Base-by-base conservation (phyloP, 345 rosid genomes). In the Physaria fendleri region DNA sequence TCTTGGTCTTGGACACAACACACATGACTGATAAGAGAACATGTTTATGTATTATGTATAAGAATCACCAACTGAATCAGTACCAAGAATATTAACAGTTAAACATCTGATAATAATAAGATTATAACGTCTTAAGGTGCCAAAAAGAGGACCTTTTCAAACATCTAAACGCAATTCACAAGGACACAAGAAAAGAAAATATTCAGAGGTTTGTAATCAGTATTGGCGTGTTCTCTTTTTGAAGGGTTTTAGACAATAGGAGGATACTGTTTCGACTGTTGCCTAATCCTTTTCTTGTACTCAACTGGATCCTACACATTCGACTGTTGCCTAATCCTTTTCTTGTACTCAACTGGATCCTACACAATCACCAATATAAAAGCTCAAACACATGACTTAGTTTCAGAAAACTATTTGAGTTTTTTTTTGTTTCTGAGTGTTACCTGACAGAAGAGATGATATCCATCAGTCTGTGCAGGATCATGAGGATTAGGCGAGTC, bases 391-490 rank as follows among this genome's bases (percentile, higher is more conserved):
- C 37, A 43, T 52, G 0, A n/a, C 10, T 18, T 16, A 7, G 20
- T 16, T 30, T 12, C 96, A 71, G 93, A 93, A 62, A 25, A 27
- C 38, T 33, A 43, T 16, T 30, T 12, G 37, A 33, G 30, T n/a
- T n/a, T n/a, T n/a, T 45, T 24, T n/a, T 35, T 2, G 27, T 28
- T 56, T 88, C 96, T 5, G 88, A 77, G 14, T 88, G 86, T 63
- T 88, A n/a, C n/a, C n/a, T n/a, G n/a, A n/a, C n/a, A n/a, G 68
- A 88, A 85, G 61, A 88, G 93, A 48, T 88, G 96, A 59, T 88
- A 88, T 6, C 96, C 96, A 66, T 88, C 96, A 0, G 96, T 88
- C 56, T 88, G 96, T 17, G 96, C 96, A 71, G 93, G 96, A 62
- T 88, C 96, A 6, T 86, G 77, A 12, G 90, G 86, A 65, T 88